Evolutionary conservation across 495 filamentous ascomycete species (phyloP), one percentile per base, ranked within the genome.

Genomic region (Aspergillus incahuasiensis): DNA sequence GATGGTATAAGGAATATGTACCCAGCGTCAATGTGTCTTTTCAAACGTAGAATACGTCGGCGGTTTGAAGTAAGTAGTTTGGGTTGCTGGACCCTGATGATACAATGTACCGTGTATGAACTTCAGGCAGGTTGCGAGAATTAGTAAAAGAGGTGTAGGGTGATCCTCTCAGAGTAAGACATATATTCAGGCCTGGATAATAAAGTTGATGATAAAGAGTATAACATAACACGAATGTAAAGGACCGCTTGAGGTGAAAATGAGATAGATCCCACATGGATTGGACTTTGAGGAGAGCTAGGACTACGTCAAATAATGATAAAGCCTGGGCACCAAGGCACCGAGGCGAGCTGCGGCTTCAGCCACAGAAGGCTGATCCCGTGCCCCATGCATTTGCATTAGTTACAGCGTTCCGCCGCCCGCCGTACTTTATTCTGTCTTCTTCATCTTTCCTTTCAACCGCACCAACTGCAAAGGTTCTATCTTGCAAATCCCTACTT

Each of bases 341-440:
- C 38, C 19, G 24, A 12, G 65, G 63, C n/a, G 19, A 51, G 63
- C 59, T 45, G 28, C 12, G 1, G 32, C 32, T 19, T 28, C 53
- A 68, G 57, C 59, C 55, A 51, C 57, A 22, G 39, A 56, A 59
- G 63, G 54, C 56, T 61, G 56, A 48, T 59, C 54, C 54, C 38
- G 57, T 51, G 52, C 50, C 57, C 48, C 48, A 40, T 50, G 48
- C 57, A 39, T 65, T 63, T 57, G 55, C 55, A 61, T 61, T 51
- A n/a, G n/a, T n/a, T n/a, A 55, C 68, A 64, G 65, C 56, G 68
- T 68, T 63, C 69, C 54, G 53, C 34, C 41, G 44, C 18, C 40
- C n/a, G 40, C 6, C 19, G 1, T 34, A 16, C 19, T 21, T 2
- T 35, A 28, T 28, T 66, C 62, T 61, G 55, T 59, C 50, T 34